A percentile compares a stretch with the other conserved stretches of the same genome.
Evolutionary conservation across 208 protist genomes (phyloP).

Genomic region (Entamoeba invadens): DNA sequence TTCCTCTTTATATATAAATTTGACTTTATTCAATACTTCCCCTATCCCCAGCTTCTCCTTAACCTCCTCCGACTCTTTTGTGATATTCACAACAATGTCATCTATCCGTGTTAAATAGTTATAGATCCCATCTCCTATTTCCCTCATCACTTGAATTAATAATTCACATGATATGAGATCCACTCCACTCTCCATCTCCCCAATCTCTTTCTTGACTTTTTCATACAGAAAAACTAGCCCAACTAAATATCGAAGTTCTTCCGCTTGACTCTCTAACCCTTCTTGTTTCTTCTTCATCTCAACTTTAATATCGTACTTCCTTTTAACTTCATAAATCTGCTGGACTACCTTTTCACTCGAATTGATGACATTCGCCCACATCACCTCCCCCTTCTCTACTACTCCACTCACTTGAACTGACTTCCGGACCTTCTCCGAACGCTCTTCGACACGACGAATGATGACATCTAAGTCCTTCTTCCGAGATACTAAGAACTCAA

Average conservation of each 20-base stretch:
- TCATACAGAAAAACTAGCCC: background rate
- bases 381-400: background rate
- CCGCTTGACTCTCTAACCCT: background rate
- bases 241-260: background rate
- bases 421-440: background rate
- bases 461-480: background rate
- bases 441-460: background rate
- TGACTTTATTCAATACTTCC: no score
- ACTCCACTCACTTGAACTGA: background rate
- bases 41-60: no score
- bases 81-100: no score
- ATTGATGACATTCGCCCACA: background rate
- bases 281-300: background rate
- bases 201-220: background rate
- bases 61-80: no score
- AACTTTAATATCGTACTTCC: background rate
- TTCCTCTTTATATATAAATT: no score
- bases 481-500: background rate
- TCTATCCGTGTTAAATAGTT: no score
- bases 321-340: background rate
- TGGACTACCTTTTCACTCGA: background rate
- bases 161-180: no score
- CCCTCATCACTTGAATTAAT: no score
- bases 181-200: background rate
- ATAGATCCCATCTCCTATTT: no score